Evolutionary conservation across 2,329 filamentous ascomycete species (phyloP), one percentile per base, ranked within the genome.

Genomic region (Moelleriella libera): DNA sequence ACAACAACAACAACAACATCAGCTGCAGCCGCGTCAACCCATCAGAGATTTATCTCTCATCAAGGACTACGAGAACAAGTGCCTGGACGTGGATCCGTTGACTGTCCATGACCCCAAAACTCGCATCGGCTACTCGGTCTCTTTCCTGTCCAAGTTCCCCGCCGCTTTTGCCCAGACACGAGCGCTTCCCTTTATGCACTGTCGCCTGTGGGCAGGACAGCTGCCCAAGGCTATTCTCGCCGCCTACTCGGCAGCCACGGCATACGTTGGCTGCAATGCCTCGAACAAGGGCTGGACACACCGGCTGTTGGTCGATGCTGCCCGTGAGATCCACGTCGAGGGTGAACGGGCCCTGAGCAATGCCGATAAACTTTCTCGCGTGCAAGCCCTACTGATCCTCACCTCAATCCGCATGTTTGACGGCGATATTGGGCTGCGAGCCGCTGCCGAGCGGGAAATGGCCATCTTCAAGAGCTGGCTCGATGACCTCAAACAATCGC

Each of bases 341-440:
- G 63, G 61, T 7, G 60, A 63, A 50, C 51, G 49, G 11, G 59
- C 58, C 6, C 50, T 49, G 5, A 63, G 61, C 3, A 58, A 59
- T 0, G 50, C 54, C 1, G 66, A 70, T 41, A 69, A 66, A 57
- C 57, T 71, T 30, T 67, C 67, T 4, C 60, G 68, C 10, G 59
- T 68, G 4, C 69, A 72, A 53, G 69, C 68, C 1, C 57, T 71
- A 14, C 49, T 68, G 12, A 50, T 69, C 10, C 55, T 69, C 31
- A 66, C 70, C 50, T 57, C 62, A 2, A 65, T 72, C 37, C 61
- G 68, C 41, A 58, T 69, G 50, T 66, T 70, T 46, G 68, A 71
- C 41, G 69, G 68, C 0, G 68, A 72, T 45, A 49, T 71, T 4
- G 52, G 57, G 5, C 54, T 71, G 43, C 54, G 63, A 21, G 61